Conservation (phyloP, 1,139 yeast species). For the Hanseniaspora uvarum region DNA sequence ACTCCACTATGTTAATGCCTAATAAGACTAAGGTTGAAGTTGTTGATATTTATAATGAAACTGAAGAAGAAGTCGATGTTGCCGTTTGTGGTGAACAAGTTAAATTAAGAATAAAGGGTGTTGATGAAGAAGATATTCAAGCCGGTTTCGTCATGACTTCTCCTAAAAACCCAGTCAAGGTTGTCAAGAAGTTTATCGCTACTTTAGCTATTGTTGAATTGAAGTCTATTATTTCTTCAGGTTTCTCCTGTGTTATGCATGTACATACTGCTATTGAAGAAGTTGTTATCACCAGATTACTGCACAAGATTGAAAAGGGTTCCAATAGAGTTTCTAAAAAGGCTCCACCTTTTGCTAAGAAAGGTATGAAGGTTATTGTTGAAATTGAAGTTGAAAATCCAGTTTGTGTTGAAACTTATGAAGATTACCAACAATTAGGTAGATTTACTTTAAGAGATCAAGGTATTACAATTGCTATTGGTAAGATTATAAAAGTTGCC, state of each 20-base stretch:
- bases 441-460: conserved; percentile 97
- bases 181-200: conserved; percentile 85
- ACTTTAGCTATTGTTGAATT: conserved; percentile 95
- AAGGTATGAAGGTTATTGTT: conserved; percentile 97
- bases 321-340: conserved; percentile 93
- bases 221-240: conserved; percentile 85
- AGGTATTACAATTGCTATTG: conserved; percentile 96
- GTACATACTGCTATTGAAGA: conserved; percentile 97
- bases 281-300: conserved; percentile 66
- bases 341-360: conserved; percentile 96
- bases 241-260: conserved; percentile 97
- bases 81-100: conserved; percentile 97
- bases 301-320: conserved; percentile 91
- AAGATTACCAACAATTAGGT: conserved; percentile 89
- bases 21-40: conserved; percentile 76
- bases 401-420: conserved; percentile 86
- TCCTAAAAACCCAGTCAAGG: conserved; percentile 75
- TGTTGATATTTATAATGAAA: conserved; percentile 77
- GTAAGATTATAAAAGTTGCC: conserved; percentile 75
- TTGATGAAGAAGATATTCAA: conserved; percentile 91
- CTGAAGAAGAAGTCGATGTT: conserved; percentile 84
- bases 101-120: conserved; percentile 81
- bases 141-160: conserved; percentile 88
- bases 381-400: conserved; percentile 74
- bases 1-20: conserved; percentile 78